A percentile compares a stretch with the other conserved stretches of the same genome.
These are phyloP conservation scores for Gossypioides kirkii DNA, from an alignment of 345 rosid species.

Conservation along the genomic window DNA sequence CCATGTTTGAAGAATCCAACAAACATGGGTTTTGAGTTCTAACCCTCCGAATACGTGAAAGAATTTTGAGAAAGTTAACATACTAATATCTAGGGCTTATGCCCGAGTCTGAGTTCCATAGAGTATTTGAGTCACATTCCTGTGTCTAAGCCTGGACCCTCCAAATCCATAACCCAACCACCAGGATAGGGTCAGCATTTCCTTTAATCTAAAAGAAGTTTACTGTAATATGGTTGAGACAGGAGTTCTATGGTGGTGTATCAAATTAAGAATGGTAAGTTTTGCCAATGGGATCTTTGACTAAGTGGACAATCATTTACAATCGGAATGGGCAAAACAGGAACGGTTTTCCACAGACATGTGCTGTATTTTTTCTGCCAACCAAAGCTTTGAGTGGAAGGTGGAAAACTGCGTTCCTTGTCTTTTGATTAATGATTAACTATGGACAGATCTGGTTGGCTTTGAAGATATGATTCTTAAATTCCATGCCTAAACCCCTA, in stretches of 20 bases:
- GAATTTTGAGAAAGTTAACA: neutral
- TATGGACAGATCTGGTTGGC: neutral
- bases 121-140: neutral
- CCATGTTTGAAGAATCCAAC: neutral
- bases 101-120: neutral
- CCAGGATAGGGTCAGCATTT: neutral
- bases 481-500: neutral
- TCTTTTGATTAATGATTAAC: too few relatives aligned
- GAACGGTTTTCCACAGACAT: neutral
- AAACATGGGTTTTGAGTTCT: neutral
- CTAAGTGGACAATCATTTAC: neutral
- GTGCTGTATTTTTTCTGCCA: neutral
- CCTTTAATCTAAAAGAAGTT: neutral
- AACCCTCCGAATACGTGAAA: neutral
- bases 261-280: conserved; percentile 3
- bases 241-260: neutral
- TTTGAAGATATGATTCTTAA: neutral
- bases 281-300: neutral
- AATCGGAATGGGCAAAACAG: neutral
- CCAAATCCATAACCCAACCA: neutral
- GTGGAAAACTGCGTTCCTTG: neutral
- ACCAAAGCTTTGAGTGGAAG: neutral
- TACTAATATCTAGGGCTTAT: neutral
- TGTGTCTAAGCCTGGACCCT: neutral
- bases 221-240: neutral